phyloP scores from a whole-genome alignment of 331 rosid genomes.

The Spiraea crenata region DNA sequence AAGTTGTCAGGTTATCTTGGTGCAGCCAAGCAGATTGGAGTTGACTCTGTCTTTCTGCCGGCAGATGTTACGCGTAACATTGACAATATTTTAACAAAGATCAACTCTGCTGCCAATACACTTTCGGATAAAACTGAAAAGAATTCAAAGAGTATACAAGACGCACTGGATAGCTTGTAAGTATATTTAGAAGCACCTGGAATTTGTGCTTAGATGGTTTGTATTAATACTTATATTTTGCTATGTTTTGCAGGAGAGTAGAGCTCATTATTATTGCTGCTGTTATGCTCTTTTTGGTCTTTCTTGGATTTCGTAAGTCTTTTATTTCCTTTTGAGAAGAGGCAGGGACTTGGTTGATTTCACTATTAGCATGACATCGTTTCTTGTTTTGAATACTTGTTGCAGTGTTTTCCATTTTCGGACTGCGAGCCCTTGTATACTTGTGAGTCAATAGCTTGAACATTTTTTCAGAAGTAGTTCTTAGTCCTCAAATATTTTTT shows the following conservation, averaged over 20 bases:
- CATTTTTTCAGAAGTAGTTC: not conserved
- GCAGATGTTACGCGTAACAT: slow-evolving; percentile 34
- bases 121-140: slow-evolving; percentile 21
- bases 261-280: slow-evolving; percentile 37
- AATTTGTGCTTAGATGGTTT: not conserved
- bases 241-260: slow-evolving; percentile 37
- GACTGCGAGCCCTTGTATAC: slow-evolving; percentile 43
- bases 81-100: slow-evolving; percentile 25
- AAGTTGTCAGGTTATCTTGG: slow-evolving; percentile 37
- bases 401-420: slow-evolving; percentile 62
- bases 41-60: slow-evolving; percentile 43
- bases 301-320: slow-evolving; percentile 62
- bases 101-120: slow-evolving; percentile 29
- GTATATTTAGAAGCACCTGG: slow-evolving; percentile 13
- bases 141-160: slow-evolving; percentile 22
- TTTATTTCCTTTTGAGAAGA: not conserved
- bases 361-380: not conserved
- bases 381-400: slow-evolving; percentile 2
- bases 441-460: slow-evolving; percentile 36
- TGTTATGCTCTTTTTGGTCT: slow-evolving; percentile 46
- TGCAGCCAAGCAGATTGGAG: slow-evolving; percentile 47
- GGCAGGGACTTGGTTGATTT: not conserved
- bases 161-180: slow-evolving; percentile 36
- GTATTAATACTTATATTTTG: slow-evolving; percentile 9
- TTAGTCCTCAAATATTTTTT: not conserved